Evolutionary conservation across 176 grass and related monocot species (phyloP), one percentile per base, ranked within the genome.

Genomic region (Rhynchospora tenuis): DNA sequence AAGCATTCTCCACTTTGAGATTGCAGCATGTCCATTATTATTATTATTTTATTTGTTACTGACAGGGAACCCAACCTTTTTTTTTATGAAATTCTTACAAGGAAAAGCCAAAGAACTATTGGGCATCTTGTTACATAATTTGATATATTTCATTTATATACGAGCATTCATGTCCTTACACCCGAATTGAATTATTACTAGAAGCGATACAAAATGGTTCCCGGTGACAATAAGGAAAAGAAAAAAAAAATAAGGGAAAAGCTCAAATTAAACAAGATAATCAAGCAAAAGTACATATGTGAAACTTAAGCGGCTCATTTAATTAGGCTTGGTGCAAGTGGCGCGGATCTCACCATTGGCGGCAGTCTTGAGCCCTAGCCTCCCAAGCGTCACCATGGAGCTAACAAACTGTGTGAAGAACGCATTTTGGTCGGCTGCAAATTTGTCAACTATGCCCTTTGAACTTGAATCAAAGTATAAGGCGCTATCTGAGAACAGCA

Each of bases 341-440:
- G 63, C 84, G 47, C 94, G 87, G 88, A 97, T 88, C 73, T 97
- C 83, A 10, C 92, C 94, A 44, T 57, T 9, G 0, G 19, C 66
- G 14, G 85, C 92, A 28, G 80, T 67, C 83, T 92, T 92, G 31
- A 94, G 85, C 0, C 88, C 92, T 0, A 89, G 67, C 23, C 88
- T 79, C 12, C 90, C 90, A 11, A 97, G 86, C 59, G 90, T 92
- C 3, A 89, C 80, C 90, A 97, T 94, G 61, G 94, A 80, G 17
- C 42, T 44, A 67, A 67, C 81, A 83, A 97, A 97, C 29, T 84
- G 88, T 46, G 64, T 68, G 83, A 94, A 94, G 87, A 97, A 97
- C 5, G 29, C 50, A 5, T 66, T 83, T 82, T 90, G 90, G 61
- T 89, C 89, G n/a, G 26, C 15, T 1, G 90, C 90, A 24, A 94